phyloP scores from a whole-genome alignment of 1,284 basidiomycete genomes.

The Ustilago xerochloae region DNA sequence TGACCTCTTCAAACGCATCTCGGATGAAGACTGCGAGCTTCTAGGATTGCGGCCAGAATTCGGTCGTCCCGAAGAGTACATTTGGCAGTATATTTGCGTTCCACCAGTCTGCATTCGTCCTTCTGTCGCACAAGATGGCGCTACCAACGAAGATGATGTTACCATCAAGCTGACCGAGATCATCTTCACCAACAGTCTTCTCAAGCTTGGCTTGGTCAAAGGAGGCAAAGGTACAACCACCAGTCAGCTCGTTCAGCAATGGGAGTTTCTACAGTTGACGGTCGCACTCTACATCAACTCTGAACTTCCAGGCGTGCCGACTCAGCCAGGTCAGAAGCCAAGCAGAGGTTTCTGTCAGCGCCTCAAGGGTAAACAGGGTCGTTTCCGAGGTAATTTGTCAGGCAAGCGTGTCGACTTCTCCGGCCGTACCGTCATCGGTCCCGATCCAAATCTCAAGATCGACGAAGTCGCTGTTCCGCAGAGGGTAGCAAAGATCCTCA shows the following conservation, averaged over 20 bases:
- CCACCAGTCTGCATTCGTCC: conserved; percentile 98
- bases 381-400: conserved; percentile 97
- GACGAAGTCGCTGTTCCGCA: conserved; percentile 89
- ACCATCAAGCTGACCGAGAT: conserved; percentile 98
- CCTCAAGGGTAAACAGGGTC: conserved; percentile 97
- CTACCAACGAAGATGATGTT: conserved; percentile 91
- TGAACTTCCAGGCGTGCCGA: conserved; percentile 81
- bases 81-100: conserved; percentile 99
- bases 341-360: conserved; percentile 90
- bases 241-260: conserved; percentile 78
- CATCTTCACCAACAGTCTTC: conserved; percentile 91
- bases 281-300: conserved; percentile 99
- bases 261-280: conserved; percentile 94
- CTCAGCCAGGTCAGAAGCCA: conserved; percentile 63
- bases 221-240: conserved; percentile 66
- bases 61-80: conserved; percentile 94
- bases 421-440: conserved; percentile 96
- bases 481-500: conserved; percentile 92
- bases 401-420: conserved; percentile 99
- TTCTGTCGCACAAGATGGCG: conserved; percentile 90
- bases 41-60: conserved; percentile 88
- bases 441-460: conserved; percentile 96
- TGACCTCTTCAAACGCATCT: conserved; percentile 91
- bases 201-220: conserved; percentile 88
- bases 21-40: conserved; percentile 93